phyloP scores from a whole-genome alignment of 331 rosid genomes.

The Rosa hybrid region DNA sequence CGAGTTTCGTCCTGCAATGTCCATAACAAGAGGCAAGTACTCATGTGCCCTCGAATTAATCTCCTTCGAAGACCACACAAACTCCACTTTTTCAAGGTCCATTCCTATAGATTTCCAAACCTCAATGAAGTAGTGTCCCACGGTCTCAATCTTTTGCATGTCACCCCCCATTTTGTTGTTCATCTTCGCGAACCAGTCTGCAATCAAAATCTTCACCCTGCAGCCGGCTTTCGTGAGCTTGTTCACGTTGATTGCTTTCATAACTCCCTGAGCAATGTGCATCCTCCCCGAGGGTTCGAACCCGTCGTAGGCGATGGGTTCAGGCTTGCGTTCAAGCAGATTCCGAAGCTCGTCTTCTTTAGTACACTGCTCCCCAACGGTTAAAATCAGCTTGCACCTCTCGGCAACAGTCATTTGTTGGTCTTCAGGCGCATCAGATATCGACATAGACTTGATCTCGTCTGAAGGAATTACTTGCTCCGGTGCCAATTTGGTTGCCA shows the following conservation, averaged over 20 bases:
- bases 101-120: constrained; percentile 76
- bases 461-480: no score
- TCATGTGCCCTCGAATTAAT: constrained; percentile 66
- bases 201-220: constrained; percentile 77
- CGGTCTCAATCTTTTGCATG: constrained; percentile 63
- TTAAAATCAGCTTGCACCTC: no score
- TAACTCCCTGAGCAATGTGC: constrained; percentile 93
- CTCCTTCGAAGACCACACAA: constrained; percentile 79
- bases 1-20: constrained; percentile 48
- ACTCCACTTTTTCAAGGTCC: constrained; percentile 74
- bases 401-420: no score
- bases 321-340: constrained; percentile 60
- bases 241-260: constrained; percentile 72
- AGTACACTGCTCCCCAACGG: no score
- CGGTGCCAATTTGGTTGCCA: no score
- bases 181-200: constrained; percentile 81
- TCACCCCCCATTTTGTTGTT: constrained; percentile 80
- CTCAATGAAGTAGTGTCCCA: constrained; percentile 69
- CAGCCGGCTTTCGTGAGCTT: constrained; percentile 73
- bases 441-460: no score
- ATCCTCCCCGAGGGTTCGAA: constrained; percentile 86
- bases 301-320: constrained; percentile 68
- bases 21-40: constrained; percentile 83
- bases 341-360: constrained; percentile 15
- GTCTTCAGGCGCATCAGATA: no score